Evolutionary conservation across 75 land plant species (phyloP).

Genomic region (Pinus tabuliformis): DNA sequence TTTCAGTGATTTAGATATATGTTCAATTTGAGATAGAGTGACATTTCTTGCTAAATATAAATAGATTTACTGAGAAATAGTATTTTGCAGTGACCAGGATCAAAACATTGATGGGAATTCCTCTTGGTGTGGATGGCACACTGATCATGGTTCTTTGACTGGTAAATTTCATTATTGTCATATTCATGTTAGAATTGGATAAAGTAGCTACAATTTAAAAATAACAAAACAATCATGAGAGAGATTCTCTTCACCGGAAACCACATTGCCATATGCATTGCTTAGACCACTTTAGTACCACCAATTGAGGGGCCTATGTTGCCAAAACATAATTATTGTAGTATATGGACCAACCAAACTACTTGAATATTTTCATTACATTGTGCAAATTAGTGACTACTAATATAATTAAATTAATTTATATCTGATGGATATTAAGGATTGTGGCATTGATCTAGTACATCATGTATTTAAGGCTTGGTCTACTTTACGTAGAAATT

Average conservation of each 20-base stretch:
- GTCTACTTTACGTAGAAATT: background rate
- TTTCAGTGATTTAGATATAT: background rate
- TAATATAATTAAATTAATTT: background rate
- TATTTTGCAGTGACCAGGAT: constrained; percentile 22
- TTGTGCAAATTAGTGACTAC: background rate
- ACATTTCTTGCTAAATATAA: background rate
- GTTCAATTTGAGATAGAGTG: background rate
- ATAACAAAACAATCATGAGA: background rate
- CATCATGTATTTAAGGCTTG: background rate
- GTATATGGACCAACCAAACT: background rate
- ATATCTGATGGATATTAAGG: background rate
- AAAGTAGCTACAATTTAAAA: background rate
- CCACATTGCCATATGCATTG: background rate
- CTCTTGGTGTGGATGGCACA: constrained; percentile 99
- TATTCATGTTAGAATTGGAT: background rate
- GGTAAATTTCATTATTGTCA: constrained; percentile 38
- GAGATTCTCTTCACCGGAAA: background rate
- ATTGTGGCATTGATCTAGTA: background rate
- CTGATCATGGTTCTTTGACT: constrained; percentile 95
- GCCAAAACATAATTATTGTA: background rate
- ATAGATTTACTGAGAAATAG: background rate
- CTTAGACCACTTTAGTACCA: background rate
- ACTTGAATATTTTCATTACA: too few relatives aligned
- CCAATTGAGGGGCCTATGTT: background rate
- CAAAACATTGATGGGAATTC: constrained; percentile 26